Conservation (phyloP, 495 filamentous ascomycete species). For the Geoglossum glabrum region DNA sequence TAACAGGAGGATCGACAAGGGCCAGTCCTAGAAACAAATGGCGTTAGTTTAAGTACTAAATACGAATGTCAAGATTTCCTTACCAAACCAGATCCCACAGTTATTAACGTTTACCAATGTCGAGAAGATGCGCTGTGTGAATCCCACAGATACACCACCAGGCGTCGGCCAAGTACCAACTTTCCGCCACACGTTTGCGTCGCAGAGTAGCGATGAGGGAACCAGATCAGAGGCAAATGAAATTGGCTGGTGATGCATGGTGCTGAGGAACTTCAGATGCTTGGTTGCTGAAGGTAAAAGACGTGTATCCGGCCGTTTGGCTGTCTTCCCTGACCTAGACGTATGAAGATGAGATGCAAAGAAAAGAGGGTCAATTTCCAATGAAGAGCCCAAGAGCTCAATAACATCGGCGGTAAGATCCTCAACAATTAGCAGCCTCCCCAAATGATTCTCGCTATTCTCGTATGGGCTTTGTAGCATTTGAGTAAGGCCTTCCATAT, state of each 20-base stretch:
- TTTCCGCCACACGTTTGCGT: constrained; percentile 10
- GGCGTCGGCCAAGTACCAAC: not conserved
- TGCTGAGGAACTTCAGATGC: constrained; percentile 9
- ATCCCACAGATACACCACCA: constrained; percentile 3
- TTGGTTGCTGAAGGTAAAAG: constrained; percentile 5
- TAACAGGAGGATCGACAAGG: constrained; percentile 7
- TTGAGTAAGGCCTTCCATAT: not conserved
- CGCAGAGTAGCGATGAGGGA: constrained; percentile 1
- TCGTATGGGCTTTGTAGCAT: not conserved
- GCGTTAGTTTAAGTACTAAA: not conserved
- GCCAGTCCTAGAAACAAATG: constrained; percentile 4
- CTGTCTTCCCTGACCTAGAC: not conserved
- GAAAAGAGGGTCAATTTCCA: constrained; percentile 11
- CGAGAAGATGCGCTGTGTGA: constrained; percentile 3
- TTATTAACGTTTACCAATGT: constrained; percentile 1
- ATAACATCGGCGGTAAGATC: constrained; percentile 6
- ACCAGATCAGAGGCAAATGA: constrained; percentile 3
- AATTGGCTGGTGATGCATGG: constrained; percentile 5
- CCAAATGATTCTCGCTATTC: not conserved
- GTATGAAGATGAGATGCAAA: constrained; percentile 9
- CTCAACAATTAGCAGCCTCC: constrained; percentile 2
- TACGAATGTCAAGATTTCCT: not conserved
- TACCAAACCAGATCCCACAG: constrained; percentile 6
- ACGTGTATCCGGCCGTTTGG: not conserved
- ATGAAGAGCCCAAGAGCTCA: constrained; percentile 3